phyloP scores from a whole-genome alignment of 1,284 basidiomycete genomes.

The Ustilago lituana region DNA sequence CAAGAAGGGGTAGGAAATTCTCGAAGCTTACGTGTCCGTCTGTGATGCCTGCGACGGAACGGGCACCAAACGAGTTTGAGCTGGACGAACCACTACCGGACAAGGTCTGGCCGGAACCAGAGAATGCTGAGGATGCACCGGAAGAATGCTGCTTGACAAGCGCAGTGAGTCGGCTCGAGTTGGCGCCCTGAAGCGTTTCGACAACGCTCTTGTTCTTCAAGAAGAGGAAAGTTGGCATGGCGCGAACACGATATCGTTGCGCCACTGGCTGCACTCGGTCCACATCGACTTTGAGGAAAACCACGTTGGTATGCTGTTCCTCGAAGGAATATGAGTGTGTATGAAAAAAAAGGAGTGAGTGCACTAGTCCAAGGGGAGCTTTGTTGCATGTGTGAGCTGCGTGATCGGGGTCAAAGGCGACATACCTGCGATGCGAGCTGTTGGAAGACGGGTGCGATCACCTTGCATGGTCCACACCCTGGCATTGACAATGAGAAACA shows the following conservation, averaged over 20 bases:
- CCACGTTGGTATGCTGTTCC: constrained; percentile 34
- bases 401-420: not conserved
- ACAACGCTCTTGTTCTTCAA: constrained; percentile 68
- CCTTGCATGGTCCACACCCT: constrained; percentile 54
- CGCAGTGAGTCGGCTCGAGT: constrained; percentile 46
- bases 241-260: constrained; percentile 67
- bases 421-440: constrained; percentile 32
- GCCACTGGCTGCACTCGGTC: constrained; percentile 68
- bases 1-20: constrained; percentile 44
- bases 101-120: constrained; percentile 49
- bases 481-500: not conserved
- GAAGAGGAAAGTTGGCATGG: constrained; percentile 71
- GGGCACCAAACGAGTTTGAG: constrained; percentile 24
- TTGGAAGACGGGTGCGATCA: constrained; percentile 41
- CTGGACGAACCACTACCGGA: constrained; percentile 37
- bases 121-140: constrained; percentile 39
- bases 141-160: constrained; percentile 60
- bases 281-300: constrained; percentile 69
- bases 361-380: too few species aligned
- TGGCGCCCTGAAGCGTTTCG: constrained; percentile 62
- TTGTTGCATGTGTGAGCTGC: too few species aligned
- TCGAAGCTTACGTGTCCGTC: constrained; percentile 55
- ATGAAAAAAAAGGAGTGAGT: not conserved
- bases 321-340: too few species aligned
- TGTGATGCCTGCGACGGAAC: constrained; percentile 28